Base-by-base conservation (phyloP, 2,329 filamentous ascomycete species). In the Byssoonygena ceratinophila region DNA sequence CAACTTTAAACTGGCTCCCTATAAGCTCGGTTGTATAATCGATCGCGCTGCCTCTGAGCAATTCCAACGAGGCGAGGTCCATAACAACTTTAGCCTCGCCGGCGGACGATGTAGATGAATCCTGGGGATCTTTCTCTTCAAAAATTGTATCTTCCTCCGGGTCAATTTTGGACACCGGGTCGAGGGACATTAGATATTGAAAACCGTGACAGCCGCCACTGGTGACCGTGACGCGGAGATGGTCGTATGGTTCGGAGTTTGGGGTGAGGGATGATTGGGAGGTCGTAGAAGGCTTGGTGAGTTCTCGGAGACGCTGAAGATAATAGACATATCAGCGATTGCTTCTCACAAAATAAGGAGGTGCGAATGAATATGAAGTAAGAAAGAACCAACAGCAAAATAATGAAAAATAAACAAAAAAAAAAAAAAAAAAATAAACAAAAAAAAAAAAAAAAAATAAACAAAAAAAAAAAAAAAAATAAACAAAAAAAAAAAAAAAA, bases 21-120 rank as follows among this genome's bases (percentile, higher is more conserved):
- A 96, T 96, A 70, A 98, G 74, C 73, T 97, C 92, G 79, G 86
- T 92, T 0, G 90, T 96, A 64, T 90, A 98, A 66, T 98, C 92
- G 34, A 98, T 83, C 66, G 90, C 96, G 72, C 90, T 96, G 8
- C 91, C 92, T 65, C 88, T 91, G 54, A 98, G 71, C 50, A 98
- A 70, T 59, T 95, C 89, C 54, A 98, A 71, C 48, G 89, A 95
- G 2, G 88, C 81, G 59, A 84, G 80, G 65, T 98, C 92, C 64
- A 98, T 81, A 20, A 97, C 84, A 8, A 98, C 81, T 68, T 87
- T 92, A n/a, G 92, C 78, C 51, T 67, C 66, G 25, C 32, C 22
- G 14, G n/a, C n/a, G n/a, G 25, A 12, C 77, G 47, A 23, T 14
- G 46, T 78, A n/a, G n/a, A n/a, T n/a, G n/a, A n/a, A n/a, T n/a